Percentiles rank a stretch among this genome's conserved stretches.
Conservation (phyloP, 2,329 filamentous ascomycete genomes). For the Aspergillus pseudoterreus region DNA sequence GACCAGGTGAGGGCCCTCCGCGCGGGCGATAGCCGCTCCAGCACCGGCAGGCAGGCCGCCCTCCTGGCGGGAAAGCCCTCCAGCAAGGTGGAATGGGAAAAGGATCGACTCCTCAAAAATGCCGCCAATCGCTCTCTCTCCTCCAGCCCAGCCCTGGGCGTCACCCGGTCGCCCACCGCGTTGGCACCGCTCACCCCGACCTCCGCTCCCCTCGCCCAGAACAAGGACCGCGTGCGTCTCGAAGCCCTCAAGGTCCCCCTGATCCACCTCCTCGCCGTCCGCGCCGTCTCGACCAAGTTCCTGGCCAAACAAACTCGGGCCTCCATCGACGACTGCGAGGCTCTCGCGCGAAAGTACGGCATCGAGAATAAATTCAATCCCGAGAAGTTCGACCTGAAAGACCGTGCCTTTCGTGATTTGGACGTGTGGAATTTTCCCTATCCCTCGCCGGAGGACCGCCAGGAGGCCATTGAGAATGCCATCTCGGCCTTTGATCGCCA, state of each 20-base stretch:
- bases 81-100: conserved; percentile 39
- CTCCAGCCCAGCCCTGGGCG: conserved; percentile 39
- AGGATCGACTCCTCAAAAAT: conserved; percentile 39
- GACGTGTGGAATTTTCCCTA: conserved; percentile 62
- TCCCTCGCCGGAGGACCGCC: conserved; percentile 51
- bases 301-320: conserved; percentile 47
- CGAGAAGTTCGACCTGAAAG: conserved; percentile 52
- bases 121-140: conserved; percentile 38
- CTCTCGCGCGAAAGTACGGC: conserved; percentile 52
- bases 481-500: conserved; percentile 61
- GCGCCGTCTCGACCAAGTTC: conserved; percentile 46
- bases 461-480: conserved; percentile 59
- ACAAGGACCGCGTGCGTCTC: conserved; percentile 36
- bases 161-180: conserved; percentile 34
- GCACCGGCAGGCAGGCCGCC: conserved; percentile 26
- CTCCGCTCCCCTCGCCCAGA: conserved; percentile 35
- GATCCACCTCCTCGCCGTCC: conserved; percentile 53
- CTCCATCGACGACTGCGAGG: conserved; percentile 46
- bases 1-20: conserved; percentile 36
- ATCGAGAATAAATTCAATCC: conserved; percentile 47
- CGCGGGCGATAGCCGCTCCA: conserved; percentile 31
- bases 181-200: conserved; percentile 41
- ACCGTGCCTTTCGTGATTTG: conserved; percentile 59
- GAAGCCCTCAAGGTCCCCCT: conserved; percentile 45
- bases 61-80: conserved; percentile 28